Evolutionary conservation across 2,329 filamentous ascomycete species (phyloP), one percentile per base, ranked within the genome.

Genomic region (Epichloe coenophiala): DNA sequence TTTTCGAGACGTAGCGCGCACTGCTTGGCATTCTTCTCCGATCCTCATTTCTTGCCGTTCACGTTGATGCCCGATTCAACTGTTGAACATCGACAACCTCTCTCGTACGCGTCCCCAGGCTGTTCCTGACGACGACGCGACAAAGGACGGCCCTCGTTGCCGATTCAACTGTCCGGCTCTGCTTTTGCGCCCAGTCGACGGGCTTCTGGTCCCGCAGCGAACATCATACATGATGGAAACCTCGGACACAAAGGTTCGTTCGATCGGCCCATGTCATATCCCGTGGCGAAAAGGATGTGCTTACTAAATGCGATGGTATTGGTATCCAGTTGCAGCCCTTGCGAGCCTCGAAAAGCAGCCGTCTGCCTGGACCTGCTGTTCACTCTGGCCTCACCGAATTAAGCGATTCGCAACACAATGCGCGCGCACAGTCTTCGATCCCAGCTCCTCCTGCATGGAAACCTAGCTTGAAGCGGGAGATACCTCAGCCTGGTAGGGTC

Each of bases 341-440:
- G 54, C 58, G 63, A 55, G 54, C 46, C 50, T 65, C 62, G 42
- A 66, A 61, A 44, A 55, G 57, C 43, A 67, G 64, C 53, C 60
- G 64, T 17, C 54, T 67, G 33, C 64, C 62, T 21, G 61, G 60
- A 8, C 64, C 63, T 47, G 56, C 59, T 5, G 53, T 58, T 37
- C 52, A 57, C 36, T 53, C 56, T 52, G 58, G 55, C 12, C 70
- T 82, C 15, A 64, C 71, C 9, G 78, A 82, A 59, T 74, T 79
- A 56, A 73, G 69, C 59, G 76, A 81, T 7, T 81, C 79, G n/a
- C 77, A 83, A 59, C 71, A 68, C 64, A 83, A 84, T 61, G 64
- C 72, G 42, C 74, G 78, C 47, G 62, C 66, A 9, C 73, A 73
- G 47, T 62, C 66, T 2, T 61, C 70, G 0, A 68, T 68, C 38